Conservation (phyloP, 768 basidiomycete species). For the Suillus decipiens region DNA sequence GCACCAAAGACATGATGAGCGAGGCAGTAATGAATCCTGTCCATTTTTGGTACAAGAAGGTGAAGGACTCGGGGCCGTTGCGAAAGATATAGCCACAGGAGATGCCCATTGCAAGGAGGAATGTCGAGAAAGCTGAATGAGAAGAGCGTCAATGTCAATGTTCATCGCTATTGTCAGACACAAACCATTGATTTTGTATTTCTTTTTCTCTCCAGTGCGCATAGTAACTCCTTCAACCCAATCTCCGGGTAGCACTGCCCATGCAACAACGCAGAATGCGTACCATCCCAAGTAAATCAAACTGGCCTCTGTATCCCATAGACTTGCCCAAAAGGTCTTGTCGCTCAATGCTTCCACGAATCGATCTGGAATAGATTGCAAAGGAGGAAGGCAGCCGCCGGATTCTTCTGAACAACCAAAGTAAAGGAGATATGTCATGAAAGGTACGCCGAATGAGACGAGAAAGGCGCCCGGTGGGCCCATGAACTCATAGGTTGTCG, state of each 20-base stretch:
- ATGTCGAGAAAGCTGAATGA: slow-evolving; percentile 77
- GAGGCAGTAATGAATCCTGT: slow-evolving; percentile 86
- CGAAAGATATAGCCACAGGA: slow-evolving; percentile 67
- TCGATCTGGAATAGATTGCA: slow-evolving; percentile 40
- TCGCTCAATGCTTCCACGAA: slow-evolving; percentile 49
- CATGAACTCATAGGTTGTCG: slow-evolving; percentile 77
- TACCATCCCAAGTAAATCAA: slow-evolving; percentile 89
- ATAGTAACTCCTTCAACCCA: slow-evolving; percentile 68
- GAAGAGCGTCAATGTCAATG: neutral
- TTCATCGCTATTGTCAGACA: neutral
- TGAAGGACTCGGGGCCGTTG: slow-evolving; percentile 78
- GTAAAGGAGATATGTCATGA: slow-evolving; percentile 71
- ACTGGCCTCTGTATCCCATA: slow-evolving; percentile 84
- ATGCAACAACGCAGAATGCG: slow-evolving; percentile 78
- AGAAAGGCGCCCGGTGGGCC: slow-evolving; percentile 78
- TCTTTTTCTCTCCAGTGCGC: slow-evolving; percentile 73
- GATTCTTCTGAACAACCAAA: slow-evolving; percentile 74
- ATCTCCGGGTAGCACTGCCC: slow-evolving; percentile 78
- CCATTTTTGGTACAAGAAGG: slow-evolving; percentile 92
- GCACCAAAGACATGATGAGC: slow-evolving; percentile 72
- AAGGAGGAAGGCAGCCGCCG: slow-evolving; percentile 67
- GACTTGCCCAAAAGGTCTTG: slow-evolving; percentile 62
- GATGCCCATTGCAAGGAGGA: slow-evolving; percentile 78
- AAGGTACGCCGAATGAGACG: slow-evolving; percentile 70
- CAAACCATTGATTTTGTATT: slow-evolving; percentile 95